Conservation (phyloP, 2,329 filamentous ascomycete species). For the Emergomyces pasteurianus region DNA sequence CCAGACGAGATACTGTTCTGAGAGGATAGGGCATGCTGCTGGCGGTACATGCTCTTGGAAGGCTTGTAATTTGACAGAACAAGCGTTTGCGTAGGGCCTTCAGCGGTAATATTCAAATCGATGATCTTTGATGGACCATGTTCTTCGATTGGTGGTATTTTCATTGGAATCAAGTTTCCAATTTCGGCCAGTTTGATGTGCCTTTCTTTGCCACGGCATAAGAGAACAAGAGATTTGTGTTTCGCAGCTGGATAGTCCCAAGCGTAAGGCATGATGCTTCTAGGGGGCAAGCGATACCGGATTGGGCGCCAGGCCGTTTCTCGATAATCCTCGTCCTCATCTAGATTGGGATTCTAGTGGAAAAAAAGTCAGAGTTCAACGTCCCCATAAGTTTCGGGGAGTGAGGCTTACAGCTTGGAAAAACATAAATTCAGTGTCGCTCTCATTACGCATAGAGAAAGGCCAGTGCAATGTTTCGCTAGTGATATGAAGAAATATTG, state of each 20-base stretch:
- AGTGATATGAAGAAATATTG: conserved; percentile 83
- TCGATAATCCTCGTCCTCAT: conserved; percentile 72
- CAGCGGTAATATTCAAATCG: conserved; percentile 89
- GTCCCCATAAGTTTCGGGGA: background rate
- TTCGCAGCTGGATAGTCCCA: conserved; percentile 99
- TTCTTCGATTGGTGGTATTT: conserved; percentile 56
- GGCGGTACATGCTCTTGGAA: conserved; percentile 82
- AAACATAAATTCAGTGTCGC: conserved; percentile 91
- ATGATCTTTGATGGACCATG: conserved; percentile 67
- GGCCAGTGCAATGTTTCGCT: conserved; percentile 94
- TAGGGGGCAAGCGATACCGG: conserved; percentile 76
- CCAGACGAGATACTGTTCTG: conserved; percentile 52
- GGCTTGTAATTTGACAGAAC: conserved; percentile 88
- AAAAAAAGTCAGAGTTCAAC: conserved; percentile 1
- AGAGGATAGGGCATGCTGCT: conserved; percentile 44
- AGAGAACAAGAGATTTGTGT: conserved; percentile 82
- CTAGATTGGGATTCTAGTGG: conserved; percentile 62
- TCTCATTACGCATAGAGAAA: conserved; percentile 97
- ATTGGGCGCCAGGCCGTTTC: conserved; percentile 84
- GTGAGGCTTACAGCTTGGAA: conserved; percentile 56
- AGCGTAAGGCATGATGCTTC: conserved; percentile 98
- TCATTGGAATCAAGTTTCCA: conserved; percentile 90
- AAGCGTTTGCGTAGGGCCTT: conserved; percentile 88
- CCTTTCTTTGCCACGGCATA: conserved; percentile 64
- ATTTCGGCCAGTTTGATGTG: conserved; percentile 95